Conservation (phyloP, 2,329 filamentous ascomycete genomes). For the Penicillium psychrosexuale region DNA sequence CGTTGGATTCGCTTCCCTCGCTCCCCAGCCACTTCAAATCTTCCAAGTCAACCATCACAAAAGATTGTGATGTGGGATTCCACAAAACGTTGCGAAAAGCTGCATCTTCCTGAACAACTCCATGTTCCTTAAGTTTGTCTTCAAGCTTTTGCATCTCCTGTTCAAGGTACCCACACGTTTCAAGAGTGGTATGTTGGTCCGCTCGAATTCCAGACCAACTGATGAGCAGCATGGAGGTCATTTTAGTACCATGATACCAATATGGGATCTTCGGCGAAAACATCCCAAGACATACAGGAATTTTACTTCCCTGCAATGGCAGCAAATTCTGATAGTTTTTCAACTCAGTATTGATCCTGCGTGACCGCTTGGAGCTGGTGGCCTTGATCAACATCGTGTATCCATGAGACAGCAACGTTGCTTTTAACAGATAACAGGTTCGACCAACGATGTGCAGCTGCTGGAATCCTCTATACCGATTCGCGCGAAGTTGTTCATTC, state of each 20-base stretch:
- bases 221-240: conserved; percentile 19
- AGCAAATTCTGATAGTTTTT: conserved; percentile 24
- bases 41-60: conserved; percentile 29
- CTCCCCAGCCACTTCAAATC: conserved; percentile 18
- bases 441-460: conserved; percentile 25
- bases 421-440: conserved; percentile 29
- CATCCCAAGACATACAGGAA: conserved; percentile 26
- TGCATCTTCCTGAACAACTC: conserved; percentile 20
- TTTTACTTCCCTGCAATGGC: conserved; percentile 23
- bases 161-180: background rate
- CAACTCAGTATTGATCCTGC: conserved; percentile 21
- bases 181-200: background rate
- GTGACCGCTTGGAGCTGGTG: conserved; percentile 17
- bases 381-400: conserved; percentile 33
- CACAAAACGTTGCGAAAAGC: conserved; percentile 28
- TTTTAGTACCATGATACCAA: conserved; percentile 27
- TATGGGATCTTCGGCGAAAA: conserved; percentile 22
- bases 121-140: conserved; percentile 11
- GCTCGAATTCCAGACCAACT: conserved; percentile 18
- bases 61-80: conserved; percentile 13
- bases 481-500: conserved; percentile 16
- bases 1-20: background rate
- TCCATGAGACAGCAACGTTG: conserved; percentile 24
- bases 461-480: conserved; percentile 23
- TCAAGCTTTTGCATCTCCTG: conserved; percentile 14